These are phyloP conservation scores for Alternaria atra DNA, from an alignment of 2,329 filamentous ascomycete species.

Conservation along the genomic window DNA sequence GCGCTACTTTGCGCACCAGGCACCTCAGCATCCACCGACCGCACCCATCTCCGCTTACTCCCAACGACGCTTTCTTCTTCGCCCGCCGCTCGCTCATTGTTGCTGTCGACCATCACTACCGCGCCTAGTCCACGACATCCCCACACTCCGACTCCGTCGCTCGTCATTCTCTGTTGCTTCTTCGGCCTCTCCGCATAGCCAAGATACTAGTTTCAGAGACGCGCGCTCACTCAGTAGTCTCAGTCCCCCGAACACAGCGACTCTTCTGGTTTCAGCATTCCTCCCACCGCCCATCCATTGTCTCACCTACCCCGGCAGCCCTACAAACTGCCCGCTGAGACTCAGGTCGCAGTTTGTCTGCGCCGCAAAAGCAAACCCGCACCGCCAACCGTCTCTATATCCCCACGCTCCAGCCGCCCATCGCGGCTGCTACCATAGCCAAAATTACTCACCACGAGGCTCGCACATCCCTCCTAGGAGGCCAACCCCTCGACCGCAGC, in stretches of 20 bases:
- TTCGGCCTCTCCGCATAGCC: conserved; percentile 35
- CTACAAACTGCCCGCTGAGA: conserved; percentile 26
- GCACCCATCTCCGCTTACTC: not conserved
- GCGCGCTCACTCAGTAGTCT: conserved; percentile 24
- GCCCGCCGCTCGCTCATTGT: conserved; percentile 11
- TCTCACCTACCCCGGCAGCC: conserved; percentile 43
- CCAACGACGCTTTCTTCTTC: not conserved
- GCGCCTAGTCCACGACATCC: not conserved
- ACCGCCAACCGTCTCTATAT: conserved; percentile 26
- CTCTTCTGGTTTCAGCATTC: conserved; percentile 30
- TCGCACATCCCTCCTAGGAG: conserved; percentile 67
- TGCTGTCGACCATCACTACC: not conserved
- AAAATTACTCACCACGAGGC: conserved; percentile 67
- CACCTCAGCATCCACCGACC: conserved; percentile 5
- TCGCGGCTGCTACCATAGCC: conserved; percentile 48
- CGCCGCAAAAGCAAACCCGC: conserved; percentile 16
- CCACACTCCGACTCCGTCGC: not conserved
- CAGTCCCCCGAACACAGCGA: conserved; percentile 17
- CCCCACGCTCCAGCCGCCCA: conserved; percentile 43
- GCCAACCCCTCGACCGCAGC: conserved; percentile 61
- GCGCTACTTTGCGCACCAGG: conserved; percentile 21
- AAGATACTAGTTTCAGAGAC: conserved; percentile 39
- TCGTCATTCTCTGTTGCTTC: conserved; percentile 8
- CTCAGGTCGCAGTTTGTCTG: conserved; percentile 21
- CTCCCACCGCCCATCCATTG: conserved; percentile 17